Conservation (phyloP, 306 rosid species). For the Cicer arietinum region DNA sequence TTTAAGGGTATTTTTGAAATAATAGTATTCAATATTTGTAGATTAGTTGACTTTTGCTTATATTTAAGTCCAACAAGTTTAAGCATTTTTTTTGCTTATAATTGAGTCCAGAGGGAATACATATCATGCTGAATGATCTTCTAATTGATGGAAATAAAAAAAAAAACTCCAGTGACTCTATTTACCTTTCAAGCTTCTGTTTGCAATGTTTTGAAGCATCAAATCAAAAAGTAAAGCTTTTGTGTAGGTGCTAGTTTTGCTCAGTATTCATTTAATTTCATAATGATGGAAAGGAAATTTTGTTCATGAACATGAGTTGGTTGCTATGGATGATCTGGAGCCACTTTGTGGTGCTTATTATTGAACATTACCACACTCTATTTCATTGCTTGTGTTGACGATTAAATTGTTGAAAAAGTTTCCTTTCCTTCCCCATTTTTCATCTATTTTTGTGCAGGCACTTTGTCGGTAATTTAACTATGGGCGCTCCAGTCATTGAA, state of each 20-base stretch:
- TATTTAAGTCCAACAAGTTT: too few relatives aligned
- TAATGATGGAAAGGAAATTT: slow-evolving; percentile 28
- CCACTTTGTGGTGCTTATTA: slow-evolving; percentile 24
- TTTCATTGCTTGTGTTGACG: background rate
- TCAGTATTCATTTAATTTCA: slow-evolving; percentile 4
- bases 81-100: too few relatives aligned
- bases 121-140: slow-evolving; percentile 1
- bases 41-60: too few relatives aligned
- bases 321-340: slow-evolving; percentile 32
- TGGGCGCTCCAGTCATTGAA: slow-evolving; percentile 92
- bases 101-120: too few relatives aligned
- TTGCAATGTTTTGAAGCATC: slow-evolving; percentile 11
- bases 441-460: slow-evolving; percentile 60
- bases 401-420: slow-evolving; percentile 19
- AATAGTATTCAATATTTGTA: too few relatives aligned
- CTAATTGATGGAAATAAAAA: slow-evolving; percentile 10
- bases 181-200: slow-evolving; percentile 26
- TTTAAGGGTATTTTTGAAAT: too few relatives aligned
- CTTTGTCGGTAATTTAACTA: slow-evolving; percentile 91
- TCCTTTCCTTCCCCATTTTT: slow-evolving; percentile 26
- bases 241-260: slow-evolving; percentile 21
- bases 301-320: slow-evolving; percentile 36
- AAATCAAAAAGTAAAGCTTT: background rate
- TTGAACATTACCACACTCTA: slow-evolving; percentile 7
- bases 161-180: background rate